Evolutionary conservation across 2,329 filamentous ascomycete species (phyloP), one percentile per base, ranked within the genome.

Genomic region (Clonostachys rosea): DNA sequence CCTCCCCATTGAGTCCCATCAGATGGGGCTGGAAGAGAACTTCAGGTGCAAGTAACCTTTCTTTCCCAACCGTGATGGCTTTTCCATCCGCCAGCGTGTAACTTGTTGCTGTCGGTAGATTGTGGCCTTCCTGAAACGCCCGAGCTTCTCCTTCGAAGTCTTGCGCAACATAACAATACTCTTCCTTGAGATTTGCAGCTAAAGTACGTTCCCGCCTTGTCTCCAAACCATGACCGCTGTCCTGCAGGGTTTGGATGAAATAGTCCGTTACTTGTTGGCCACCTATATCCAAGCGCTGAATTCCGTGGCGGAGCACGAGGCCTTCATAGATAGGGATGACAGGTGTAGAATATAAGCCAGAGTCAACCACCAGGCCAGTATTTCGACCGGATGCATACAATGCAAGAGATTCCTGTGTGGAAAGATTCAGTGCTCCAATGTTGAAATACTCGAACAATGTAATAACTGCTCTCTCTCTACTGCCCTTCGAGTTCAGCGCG

Each of bases 401-500:
- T 57, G 94, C 97, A 65, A 99, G 84, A 59, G 97, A 92, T 71
- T 94, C 94, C 85, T 97, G 92, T 76, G 97, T 97, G 68, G 92
- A 96, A 81, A 97, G 92, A 84, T 97, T 97, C 86, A 99, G 97
- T 64, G 94, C 94, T 61, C 94, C 92, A 66, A 94, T 91, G 81
- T 97, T 97, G 87, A 97, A 99, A 65, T 94, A 97, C 86, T 99
- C 94, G 81, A 99, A 97, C 73, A 97, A 91, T 60, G 97, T 97
- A 81, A 97, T 92, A 63, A 94, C 97, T 94, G 97, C 97, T 91
- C 97, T 97, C 84, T 99, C 94, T 86, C 94, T 89, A 84, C 97
- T 97, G 81, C 89, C 95, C 85, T 97, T 97, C 74, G 94, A 94
- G 87, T 99, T 99, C 86, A 97, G 96, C 62, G 94, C 94, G 64